These are phyloP conservation scores for Candida sp. DNA, from an alignment of 1,139 yeast species.

Conservation along the genomic window DNA sequence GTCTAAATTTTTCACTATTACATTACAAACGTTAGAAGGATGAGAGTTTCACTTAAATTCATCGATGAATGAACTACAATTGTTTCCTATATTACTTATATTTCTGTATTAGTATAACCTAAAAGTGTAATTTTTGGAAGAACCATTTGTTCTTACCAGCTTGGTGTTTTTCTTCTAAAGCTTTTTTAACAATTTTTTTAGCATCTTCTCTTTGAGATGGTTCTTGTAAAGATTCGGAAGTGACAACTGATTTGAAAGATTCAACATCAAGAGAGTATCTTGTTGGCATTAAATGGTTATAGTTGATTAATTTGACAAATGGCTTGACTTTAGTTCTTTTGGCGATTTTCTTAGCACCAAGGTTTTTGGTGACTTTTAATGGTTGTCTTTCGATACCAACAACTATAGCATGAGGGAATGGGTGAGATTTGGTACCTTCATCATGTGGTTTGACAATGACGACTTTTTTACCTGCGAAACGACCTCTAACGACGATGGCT, in stretches of 20 bases:
- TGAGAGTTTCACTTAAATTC: too few species aligned
- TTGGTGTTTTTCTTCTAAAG: conserved; percentile 99
- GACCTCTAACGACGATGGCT: conserved; percentile 99
- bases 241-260: conserved; percentile 86
- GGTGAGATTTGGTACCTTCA: conserved; percentile 98
- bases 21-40: too few species aligned
- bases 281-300: conserved; percentile 99
- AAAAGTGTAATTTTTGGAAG: conserved; percentile 98
- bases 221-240: conserved; percentile 94
- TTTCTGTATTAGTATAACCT: too few species aligned
- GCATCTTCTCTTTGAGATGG: conserved; percentile 99
- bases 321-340: conserved; percentile 99
- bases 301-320: conserved; percentile 98
- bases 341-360: conserved; percentile 95
- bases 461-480: conserved; percentile 99
- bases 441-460: conserved; percentile 99
- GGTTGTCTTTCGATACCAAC: conserved; percentile 99
- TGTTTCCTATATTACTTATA: too few species aligned
- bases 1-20: too few species aligned
- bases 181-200: conserved; percentile 98
- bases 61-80: too few species aligned
- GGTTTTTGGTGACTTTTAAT: conserved; percentile 92
- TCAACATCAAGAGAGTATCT: conserved; percentile 99
- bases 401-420: conserved; percentile 99
- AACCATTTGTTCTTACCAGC: conserved; percentile 99